phyloP scores from a whole-genome alignment of 208 protist genomes.

The Acanthamoeba lenticulata region DNA sequence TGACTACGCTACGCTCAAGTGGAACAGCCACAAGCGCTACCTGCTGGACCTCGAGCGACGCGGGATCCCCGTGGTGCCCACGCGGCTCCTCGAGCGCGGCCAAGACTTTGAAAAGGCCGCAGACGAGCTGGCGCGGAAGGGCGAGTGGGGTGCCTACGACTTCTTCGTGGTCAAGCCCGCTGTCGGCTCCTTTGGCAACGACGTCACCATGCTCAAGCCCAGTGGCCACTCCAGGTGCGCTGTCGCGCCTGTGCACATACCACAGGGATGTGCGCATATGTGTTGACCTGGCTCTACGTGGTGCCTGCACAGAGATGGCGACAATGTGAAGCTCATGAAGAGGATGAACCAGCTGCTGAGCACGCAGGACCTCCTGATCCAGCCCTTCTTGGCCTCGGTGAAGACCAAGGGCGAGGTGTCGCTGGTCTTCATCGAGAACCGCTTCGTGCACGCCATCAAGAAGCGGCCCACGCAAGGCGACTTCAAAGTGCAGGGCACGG shows the following conservation, averaged over 20 bases:
- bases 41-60: slow-evolving; percentile 28
- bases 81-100: not conserved
- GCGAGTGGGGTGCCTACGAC: slow-evolving; percentile 36
- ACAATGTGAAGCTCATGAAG: slow-evolving; percentile 48
- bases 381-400: slow-evolving; percentile 6
- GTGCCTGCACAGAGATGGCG: not conserved
- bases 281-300: not conserved
- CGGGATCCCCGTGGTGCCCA: not conserved
- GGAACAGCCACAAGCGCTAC: slow-evolving; percentile 53
- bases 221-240: not conserved
- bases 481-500: slow-evolving; percentile 41
- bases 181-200: slow-evolving; percentile 57
- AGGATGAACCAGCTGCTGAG: not conserved
- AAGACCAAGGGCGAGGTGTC: slow-evolving; percentile 61
- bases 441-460: slow-evolving; percentile 53
- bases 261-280: not conserved
- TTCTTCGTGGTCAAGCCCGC: slow-evolving; percentile 46
- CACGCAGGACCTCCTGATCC: not conserved
- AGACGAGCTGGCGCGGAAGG: slow-evolving; percentile 11
- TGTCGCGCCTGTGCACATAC: not conserved
- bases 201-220: not conserved
- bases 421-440: slow-evolving; percentile 35
- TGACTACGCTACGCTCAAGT: not conserved
- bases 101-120: not conserved
- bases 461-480: slow-evolving; percentile 30